Evolutionary conservation across 2,329 filamentous ascomycete species (phyloP), one percentile per base, ranked within the genome.

Genomic region (Emergomyces orientalis): DNA sequence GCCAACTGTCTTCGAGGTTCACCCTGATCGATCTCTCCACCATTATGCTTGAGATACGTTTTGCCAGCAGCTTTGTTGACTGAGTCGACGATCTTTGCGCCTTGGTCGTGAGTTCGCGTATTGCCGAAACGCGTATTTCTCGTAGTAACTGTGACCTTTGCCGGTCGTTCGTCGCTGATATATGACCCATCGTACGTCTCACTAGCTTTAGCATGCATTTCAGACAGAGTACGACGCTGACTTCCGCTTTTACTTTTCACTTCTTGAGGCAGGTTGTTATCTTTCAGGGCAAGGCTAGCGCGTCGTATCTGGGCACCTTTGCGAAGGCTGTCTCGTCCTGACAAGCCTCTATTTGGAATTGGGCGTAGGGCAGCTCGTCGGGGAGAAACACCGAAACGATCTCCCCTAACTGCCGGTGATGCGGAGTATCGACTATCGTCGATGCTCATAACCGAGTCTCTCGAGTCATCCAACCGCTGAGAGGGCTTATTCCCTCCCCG

Each of bases 81-180:
- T 11, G 75, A 75, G n/a, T 75, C 70, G 17, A 72, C 70, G 37
- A 76, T 72, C 62, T 75, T 70, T 56, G 77, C 70, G 1, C 77
- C 78, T 37, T 76, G 72, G 61, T 81, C 77, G n/a, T 73, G 71
- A 62, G 69, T 71, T 59, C 72, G 69, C 13, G 67, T 64, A 60
- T 75, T 78, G 41, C 78, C 78, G 72, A 86, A 87, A 56, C 84
- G 83, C 49, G 84, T 84, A 66, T 79, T 82, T 62, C 78, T 77
- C 61, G 80, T 76, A 57, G 76, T 77, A 32, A 75, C 72, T 7
- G 74, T 73, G 39, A 76, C 65, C 9, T 73, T 76, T 1, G 77
- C 72, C 25, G 81, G 80, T 37, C 80, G 75, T 58, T 83, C 80
- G 49, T 83, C 79, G 64, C 77, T 76, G 58, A 82, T 71, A 49